Percentiles rank a stretch among this genome's conserved stretches.
Evolutionary conservation across 305 asterid genomes (phyloP).

Genomic region (Solanum hybrid): DNA sequence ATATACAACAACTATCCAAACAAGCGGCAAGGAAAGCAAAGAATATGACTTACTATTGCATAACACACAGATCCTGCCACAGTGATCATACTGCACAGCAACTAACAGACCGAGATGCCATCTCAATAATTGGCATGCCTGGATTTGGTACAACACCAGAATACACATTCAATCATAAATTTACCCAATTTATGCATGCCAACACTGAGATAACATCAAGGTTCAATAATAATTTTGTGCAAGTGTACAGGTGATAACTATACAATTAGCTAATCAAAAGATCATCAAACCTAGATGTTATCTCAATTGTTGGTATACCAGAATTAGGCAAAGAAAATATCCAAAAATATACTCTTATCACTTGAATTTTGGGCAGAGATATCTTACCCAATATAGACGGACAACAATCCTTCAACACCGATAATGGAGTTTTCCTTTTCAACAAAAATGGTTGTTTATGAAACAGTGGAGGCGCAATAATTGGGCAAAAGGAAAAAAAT

Average conservation of each 20-base stretch:
- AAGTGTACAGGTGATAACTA: not conserved
- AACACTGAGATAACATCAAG: slow-evolving; percentile 5
- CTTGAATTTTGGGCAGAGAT: not conserved
- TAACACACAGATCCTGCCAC: not conserved
- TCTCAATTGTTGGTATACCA: not conserved
- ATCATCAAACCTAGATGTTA: not conserved
- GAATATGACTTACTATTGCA: not conserved
- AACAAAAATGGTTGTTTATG: not conserved
- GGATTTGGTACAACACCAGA: not conserved
- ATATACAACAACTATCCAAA: not conserved
- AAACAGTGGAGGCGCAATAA: not conserved
- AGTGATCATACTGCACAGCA: not conserved
- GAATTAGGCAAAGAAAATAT: not conserved
- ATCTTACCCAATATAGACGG: not conserved
- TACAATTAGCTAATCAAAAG: not conserved
- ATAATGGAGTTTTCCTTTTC: not conserved
- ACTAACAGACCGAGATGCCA: not conserved
- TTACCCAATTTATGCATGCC: not conserved
- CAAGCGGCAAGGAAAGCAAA: not conserved
- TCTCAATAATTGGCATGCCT: not conserved
- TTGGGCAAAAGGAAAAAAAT: not conserved
- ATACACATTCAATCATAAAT: not conserved
- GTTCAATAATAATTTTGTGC: not conserved
- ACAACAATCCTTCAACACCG: not conserved
- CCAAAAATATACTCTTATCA: not conserved